Evolutionary conservation across 352 stramenopile genomes (phyloP).

Genomic region (Globisporangium megalacanthum): DNA sequence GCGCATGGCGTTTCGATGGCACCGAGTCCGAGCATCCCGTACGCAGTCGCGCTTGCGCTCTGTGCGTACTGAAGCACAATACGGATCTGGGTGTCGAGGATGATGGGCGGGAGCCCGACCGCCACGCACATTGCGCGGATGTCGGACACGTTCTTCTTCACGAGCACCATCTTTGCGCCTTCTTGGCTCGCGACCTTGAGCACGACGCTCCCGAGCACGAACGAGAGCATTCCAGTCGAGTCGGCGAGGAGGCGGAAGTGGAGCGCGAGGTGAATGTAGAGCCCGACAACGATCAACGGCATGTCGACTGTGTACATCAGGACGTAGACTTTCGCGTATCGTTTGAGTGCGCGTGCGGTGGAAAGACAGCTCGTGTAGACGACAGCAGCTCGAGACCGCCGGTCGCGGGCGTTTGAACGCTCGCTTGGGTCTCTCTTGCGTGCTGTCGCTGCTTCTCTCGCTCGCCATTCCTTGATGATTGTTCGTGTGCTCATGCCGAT

Average conservation of each 20-base stretch:
- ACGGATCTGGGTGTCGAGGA: constrained; percentile 38
- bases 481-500: constrained; percentile 1
- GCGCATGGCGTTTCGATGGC: constrained; percentile 19
- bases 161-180: constrained; percentile 17
- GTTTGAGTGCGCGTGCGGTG: not conserved
- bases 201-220: constrained; percentile 21
- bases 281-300: constrained; percentile 21
- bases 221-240: constrained; percentile 3
- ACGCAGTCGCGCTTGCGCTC: constrained; percentile 17
- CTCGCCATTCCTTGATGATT: constrained; percentile 8
- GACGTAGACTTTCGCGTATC: constrained; percentile 1
- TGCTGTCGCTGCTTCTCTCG: not conserved
- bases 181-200: constrained; percentile 36
- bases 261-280: constrained; percentile 52
- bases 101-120: constrained; percentile 28
- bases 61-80: constrained; percentile 24
- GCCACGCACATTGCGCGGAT: constrained; percentile 36
- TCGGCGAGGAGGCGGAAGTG: constrained; percentile 14
- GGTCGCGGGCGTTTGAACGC: no score
- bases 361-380: not conserved
- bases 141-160: constrained; percentile 23
- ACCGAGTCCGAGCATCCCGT: constrained; percentile 18
- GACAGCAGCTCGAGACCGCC: not conserved
- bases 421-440: no score
- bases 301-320: constrained; percentile 13